Evolutionary conservation across 2,329 filamentous ascomycete species (phyloP).

Genomic region (Raffaelea ambrosiae): DNA sequence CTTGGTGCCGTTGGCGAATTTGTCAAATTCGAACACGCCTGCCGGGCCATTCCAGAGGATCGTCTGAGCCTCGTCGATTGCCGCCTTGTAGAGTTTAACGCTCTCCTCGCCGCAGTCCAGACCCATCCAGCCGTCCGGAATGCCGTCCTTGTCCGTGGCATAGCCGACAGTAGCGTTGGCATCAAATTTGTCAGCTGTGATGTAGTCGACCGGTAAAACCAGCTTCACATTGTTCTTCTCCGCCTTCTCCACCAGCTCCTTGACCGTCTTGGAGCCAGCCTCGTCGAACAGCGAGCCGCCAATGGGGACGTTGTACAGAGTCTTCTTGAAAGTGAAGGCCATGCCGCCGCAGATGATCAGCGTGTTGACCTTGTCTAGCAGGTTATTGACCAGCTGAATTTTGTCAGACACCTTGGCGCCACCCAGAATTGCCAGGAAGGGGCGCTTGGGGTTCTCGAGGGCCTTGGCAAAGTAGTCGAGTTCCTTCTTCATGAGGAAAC

Average conservation of each 20-base stretch:
- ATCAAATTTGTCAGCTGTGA: slow-evolving; percentile 92
- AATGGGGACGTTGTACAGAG: slow-evolving; percentile 82
- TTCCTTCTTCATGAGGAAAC: slow-evolving; percentile 99
- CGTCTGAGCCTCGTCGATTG: slow-evolving; percentile 83
- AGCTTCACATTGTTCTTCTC: slow-evolving; percentile 95
- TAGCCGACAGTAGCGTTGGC: slow-evolving; percentile 72
- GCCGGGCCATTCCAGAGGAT: slow-evolving; percentile 99
- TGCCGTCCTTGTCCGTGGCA: slow-evolving; percentile 79
- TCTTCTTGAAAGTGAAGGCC: slow-evolving; percentile 99
- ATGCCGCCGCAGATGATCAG: slow-evolving; percentile 95
- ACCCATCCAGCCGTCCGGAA: slow-evolving; percentile 97
- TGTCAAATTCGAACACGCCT: slow-evolving; percentile 95
- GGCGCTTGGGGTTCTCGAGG: slow-evolving; percentile 83
- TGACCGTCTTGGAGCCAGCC: slow-evolving; percentile 85
- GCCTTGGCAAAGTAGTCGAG: slow-evolving; percentile 98
- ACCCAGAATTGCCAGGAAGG: slow-evolving; percentile 97
- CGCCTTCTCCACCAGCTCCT: slow-evolving; percentile 83
- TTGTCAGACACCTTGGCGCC: slow-evolving; percentile 99
- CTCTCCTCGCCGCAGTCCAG: slow-evolving; percentile 90
- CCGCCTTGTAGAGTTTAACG: slow-evolving; percentile 76
- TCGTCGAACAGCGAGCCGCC: slow-evolving; percentile 90
- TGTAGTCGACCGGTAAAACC: slow-evolving; percentile 87
- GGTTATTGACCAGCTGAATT: slow-evolving; percentile 98
- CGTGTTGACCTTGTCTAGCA: slow-evolving; percentile 95
- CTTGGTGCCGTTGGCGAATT: slow-evolving; percentile 90